A percentile compares a stretch with the other conserved stretches of the same genome.
Conservation (phyloP, 139 green algal species). For the Chlorella sp. region DNA sequence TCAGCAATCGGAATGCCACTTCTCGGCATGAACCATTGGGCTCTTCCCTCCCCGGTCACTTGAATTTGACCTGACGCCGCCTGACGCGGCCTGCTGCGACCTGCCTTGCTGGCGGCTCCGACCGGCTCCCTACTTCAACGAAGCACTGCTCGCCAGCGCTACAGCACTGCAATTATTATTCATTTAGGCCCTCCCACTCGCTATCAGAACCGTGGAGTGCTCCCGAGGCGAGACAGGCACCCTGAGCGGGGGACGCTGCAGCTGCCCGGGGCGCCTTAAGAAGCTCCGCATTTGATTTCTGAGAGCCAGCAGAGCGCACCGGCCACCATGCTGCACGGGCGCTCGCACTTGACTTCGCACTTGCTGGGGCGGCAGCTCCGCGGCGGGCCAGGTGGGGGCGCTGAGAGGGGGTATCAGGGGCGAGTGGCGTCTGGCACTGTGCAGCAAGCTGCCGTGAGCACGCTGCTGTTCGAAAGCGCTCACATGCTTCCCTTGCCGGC, state of each 20-base stretch:
- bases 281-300: neutral
- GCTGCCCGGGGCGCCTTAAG: neutral
- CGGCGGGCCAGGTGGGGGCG: neutral
- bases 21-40: neutral
- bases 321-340: neutral
- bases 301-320: neutral
- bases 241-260: neutral
- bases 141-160: neutral
- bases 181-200: neutral
- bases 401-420: no score
- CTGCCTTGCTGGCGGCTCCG: neutral
- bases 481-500: neutral
- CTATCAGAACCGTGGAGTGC: no score
- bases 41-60: neutral
- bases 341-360: neutral
- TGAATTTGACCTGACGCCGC: neutral
- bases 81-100: neutral
- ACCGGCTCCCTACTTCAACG: neutral
- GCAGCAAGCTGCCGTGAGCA: neutral
- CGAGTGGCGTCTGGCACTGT: no score
- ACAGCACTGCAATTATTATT: no score
- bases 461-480: constrained; percentile 14
- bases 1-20: no score
- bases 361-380: constrained; percentile 2
- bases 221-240: neutral